Conservation (phyloP, 257 asterid genomes). For the Solanum phureja region DNA sequence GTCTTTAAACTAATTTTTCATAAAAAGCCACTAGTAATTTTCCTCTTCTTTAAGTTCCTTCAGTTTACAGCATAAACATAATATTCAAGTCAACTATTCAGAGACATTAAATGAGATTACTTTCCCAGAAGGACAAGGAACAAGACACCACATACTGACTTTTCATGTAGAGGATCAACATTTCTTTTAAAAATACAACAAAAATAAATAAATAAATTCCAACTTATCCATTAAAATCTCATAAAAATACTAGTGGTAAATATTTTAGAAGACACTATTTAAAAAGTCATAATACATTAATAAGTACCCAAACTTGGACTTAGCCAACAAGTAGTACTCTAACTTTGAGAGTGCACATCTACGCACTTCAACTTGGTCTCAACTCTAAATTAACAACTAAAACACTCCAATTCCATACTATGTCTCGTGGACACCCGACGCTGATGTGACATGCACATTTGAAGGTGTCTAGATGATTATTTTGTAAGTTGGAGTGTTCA, state of each 20-base stretch:
- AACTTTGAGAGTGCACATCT: background rate
- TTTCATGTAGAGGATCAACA: background rate
- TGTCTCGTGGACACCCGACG: background rate
- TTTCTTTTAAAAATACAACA: background rate
- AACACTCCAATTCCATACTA: background rate
- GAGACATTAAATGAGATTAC: background rate
- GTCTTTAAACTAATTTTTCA: background rate
- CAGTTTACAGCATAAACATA: background rate
- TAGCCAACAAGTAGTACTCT: fast-evolving
- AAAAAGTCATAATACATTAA: background rate
- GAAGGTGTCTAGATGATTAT: background rate
- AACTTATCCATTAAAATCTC: background rate
- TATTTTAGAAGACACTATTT: background rate
- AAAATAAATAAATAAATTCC: too few relatives aligned
- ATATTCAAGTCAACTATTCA: background rate
- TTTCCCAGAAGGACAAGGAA: background rate
- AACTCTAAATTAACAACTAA: background rate
- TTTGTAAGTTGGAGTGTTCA: background rate
- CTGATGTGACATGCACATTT: background rate
- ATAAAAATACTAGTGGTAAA: background rate
- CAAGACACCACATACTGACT: background rate
- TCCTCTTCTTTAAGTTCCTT: background rate
- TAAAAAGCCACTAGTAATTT: background rate
- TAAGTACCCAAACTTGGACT: fast-evolving
- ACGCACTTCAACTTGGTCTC: background rate